These are phyloP conservation scores for Psilocybe mexicana DNA, from an alignment of 1,284 basidiomycete genomes.

Conservation along the genomic window DNA sequence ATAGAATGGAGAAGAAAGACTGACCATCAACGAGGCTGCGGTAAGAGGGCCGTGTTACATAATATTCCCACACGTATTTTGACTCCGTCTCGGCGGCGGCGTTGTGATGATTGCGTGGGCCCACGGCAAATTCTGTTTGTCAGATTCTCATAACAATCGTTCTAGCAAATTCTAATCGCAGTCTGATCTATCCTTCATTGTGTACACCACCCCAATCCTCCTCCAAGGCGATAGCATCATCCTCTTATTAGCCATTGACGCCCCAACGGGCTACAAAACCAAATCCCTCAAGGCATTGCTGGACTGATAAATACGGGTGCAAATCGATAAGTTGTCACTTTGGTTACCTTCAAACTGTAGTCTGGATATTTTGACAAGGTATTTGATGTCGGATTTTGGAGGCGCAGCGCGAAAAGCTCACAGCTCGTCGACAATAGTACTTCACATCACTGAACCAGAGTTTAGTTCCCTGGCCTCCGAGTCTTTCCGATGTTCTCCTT, in stretches of 20 bases:
- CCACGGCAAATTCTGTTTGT: background rate
- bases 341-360: background rate
- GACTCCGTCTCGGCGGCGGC: constrained; percentile 3
- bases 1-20: background rate
- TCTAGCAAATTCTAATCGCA: background rate
- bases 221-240: background rate
- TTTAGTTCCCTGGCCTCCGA: background rate
- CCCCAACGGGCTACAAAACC: no score
- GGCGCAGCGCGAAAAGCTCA: background rate
- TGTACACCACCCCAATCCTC: background rate
- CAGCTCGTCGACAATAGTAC: background rate
- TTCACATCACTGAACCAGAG: background rate
- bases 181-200: background rate
- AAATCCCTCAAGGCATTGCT: background rate
- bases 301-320: background rate
- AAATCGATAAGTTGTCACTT: background rate
- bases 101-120: constrained; percentile 4
- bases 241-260: no score
- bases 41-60: background rate
- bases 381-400: background rate
- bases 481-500: background rate
- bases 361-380: background rate
- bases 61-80: background rate
- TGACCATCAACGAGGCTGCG: constrained; percentile 1
- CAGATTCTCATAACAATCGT: background rate